Evolutionary conservation across 2,329 filamentous ascomycete genomes (phyloP), one percentile per base, ranked within the genome.

Genomic region (Aspergillus sp.): DNA sequence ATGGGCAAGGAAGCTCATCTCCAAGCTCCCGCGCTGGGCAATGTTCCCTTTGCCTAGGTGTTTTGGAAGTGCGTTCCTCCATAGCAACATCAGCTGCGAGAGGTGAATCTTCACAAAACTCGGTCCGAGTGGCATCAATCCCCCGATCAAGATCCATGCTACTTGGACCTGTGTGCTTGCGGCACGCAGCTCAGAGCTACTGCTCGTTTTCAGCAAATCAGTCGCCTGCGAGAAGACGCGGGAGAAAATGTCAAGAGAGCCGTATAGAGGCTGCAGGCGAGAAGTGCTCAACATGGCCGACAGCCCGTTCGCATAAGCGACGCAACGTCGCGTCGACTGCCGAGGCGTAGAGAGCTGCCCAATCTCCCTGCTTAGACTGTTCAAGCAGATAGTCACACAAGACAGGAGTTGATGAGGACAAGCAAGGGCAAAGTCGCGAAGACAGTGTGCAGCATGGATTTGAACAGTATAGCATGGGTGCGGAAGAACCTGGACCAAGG

Each of bases 21-120:
- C 93, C 5, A 96, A 68, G 31, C 86, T 72, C 41, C 83, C 89
- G 33, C 88, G 76, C 41, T 89, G 79, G 0, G 81, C 76, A 31
- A 86, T 85, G 45, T 91, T 93, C 45, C 96, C 89, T 56, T 86
- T 93, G 20, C 86, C 80, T n/a, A 96, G 63, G 4, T 93, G 89
- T 51, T 93, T 94, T 0, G 93, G 89, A 8, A 98, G 70, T 0
- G 91, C 89, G 58, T 96, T 98, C 60, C 94, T 94, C 91, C 91
- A 98, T 5, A 98, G 67, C 6, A 98, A 67, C 35, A 98, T 76
- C 14, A 98, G 70, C 53, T 98, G 91, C 2, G 88, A 89, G 5
- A 98, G 72, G 60, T 98, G 91, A 15, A 96, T 96, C 63, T 98
- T 98, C 59, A 96, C 89, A 57, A 98, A 98, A 57, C 94, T 96